phyloP scores from a whole-genome alignment of 345 rosid genomes.

The Zanthoxylum bungeanum region DNA sequence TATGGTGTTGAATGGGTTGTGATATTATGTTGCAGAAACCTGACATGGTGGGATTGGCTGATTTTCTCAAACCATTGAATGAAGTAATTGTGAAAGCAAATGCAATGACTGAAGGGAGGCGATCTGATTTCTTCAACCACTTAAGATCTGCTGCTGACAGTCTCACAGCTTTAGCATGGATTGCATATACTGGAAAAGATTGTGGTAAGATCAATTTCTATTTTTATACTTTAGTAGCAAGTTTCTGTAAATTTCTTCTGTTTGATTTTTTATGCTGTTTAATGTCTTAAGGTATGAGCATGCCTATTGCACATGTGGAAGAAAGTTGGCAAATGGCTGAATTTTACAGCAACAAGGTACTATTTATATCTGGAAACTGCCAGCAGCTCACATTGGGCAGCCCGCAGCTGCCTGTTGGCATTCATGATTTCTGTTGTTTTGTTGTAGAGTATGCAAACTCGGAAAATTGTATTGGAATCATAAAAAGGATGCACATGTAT shows the following conservation, averaged over 20 bases:
- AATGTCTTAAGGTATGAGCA: slow-evolving; percentile 75
- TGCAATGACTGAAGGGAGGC: slow-evolving; percentile 73
- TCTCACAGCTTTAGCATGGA: slow-evolving; percentile 87
- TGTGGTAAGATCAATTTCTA: slow-evolving; percentile 55
- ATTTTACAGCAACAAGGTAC: slow-evolving; percentile 96
- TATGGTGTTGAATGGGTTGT: slow-evolving; percentile 8
- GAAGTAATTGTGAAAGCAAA: slow-evolving; percentile 73
- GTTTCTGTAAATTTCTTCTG: neutral
- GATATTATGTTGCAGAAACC: slow-evolving; percentile 65
- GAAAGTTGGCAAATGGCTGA: slow-evolving; percentile 99
- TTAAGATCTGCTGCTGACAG: slow-evolving; percentile 77
- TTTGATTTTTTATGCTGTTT: slow-evolving; percentile 12
- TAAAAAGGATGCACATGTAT: neutral
- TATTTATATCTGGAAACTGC: neutral
- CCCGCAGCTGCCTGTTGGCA: neutral
- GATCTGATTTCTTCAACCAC: slow-evolving; percentile 90
- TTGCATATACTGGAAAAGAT: slow-evolving; percentile 88
- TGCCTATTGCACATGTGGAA: slow-evolving; percentile 97
- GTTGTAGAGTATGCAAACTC: slow-evolving; percentile 1
- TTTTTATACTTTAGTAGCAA: neutral
- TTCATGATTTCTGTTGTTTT: slow-evolving; percentile 6
- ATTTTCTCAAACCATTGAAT: slow-evolving; percentile 82
- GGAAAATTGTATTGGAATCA: neutral
- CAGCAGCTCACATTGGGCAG: neutral
- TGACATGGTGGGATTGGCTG: slow-evolving; percentile 61